Base-by-base conservation (phyloP, 2,329 filamentous ascomycete species). In the Fusarium sp. region DNA sequence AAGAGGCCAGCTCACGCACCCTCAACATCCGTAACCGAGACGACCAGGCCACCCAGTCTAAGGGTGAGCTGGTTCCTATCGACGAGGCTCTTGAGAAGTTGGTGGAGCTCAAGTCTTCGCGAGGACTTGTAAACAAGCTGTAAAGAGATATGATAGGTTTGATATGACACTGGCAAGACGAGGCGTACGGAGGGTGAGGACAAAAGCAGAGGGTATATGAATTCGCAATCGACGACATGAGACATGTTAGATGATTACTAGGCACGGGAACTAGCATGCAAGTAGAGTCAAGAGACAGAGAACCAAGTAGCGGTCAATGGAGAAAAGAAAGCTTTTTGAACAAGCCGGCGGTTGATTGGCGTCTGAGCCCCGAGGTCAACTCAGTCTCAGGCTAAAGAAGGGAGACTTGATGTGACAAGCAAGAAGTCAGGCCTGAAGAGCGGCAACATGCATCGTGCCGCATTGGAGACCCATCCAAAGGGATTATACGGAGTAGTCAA, bases 21-120 rank as follows among this genome's bases (percentile, higher is more conserved):
- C 84, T 90, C 75, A 89, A 88, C 75, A 85, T 90, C 60, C 85
- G 88, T 58, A 88, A 88, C 80, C 83, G 87, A 69, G 87, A 89
- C 72, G 87, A 90, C 77, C 86, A 86, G 48, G 84, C 83, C 54
- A 87, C 84, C 52, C 87, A 90, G 78, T 84, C 83, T 72, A 84
- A 87, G 75, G 87, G 87, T 68, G 87, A 87, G 74, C 83, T 88
- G 42, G 79, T 89, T 47, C 79, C 83, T 20, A 77, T 90, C 50
- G 79, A 86, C 40, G 84, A 87, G 72, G 87, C 86, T 8, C 78
- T 89, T 42, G 80, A 85, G 70, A 87, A 87, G 76, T 80, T 88
- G 62, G 70, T 80, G 49, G 80, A 81, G 73, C 80, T 89, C 57
- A 82, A 85, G 72, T 79, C 80, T 53, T 84, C 87, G 72, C 77